Evolutionary conservation across 106 monocot genomes (phyloP), one percentile per base, ranked within the genome.

Genomic region (Hemerocallis citrina): DNA sequence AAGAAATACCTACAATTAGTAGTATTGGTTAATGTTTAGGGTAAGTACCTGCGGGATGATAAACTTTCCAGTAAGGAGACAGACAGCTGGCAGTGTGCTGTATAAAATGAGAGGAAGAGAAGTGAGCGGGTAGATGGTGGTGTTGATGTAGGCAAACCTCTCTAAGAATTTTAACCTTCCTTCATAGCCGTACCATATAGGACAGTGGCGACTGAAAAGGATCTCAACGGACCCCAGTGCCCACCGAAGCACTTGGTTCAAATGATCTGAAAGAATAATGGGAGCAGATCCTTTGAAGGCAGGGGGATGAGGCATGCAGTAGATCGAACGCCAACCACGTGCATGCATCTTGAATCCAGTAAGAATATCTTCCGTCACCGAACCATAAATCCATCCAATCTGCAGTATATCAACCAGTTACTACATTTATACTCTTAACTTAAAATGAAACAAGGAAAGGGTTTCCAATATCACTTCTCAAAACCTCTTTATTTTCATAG

Each of bases 71-170:
- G 54, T 54, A 54, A 54, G 54, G 30, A 54, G 54, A 54, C 54
- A 54, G 54, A 54, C 54, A n/a, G 90, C 85, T 22, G 90, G 90
- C 52, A 90, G 29, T 3, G 79, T 82, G 65, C 90, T 85, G 59
- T 90, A 90, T 29, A 85, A 19, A 21, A 90, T 42, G 32, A 90
- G 90, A 31, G 89, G 90, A 63, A 90, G 31, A 8, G 90, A 48
- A 15, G 82, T 90, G 25, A 92, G 72, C 8, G 92, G 87, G 52
- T 92, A 92, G 36, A 92, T 92, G 57, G 92, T 87, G 48, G 92
- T 92, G 68, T 92, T 87, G 60, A 92, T 73, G 37, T 92, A 92
- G 19, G 92, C 83, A 65, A 92, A 92, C 72, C 92, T 80, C 75
- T 92, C 92, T 16, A 92, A 62, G 36, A 75, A 87, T 51, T 87